Conservation (phyloP, 73 alveolate species). For the Tetrahymena malaccensis region DNA sequence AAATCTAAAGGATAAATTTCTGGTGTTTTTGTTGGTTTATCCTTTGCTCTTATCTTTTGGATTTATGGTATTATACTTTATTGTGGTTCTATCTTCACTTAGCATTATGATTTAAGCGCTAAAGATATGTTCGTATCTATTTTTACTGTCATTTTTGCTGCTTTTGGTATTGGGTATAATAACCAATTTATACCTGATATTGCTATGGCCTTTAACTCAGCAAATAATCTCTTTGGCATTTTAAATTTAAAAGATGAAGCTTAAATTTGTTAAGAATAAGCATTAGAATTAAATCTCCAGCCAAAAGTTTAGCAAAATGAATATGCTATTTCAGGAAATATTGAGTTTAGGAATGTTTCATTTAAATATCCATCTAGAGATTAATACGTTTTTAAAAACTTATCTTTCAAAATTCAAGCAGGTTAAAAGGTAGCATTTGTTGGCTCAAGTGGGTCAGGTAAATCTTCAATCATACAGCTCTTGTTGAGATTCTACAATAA, state of each 20-base stretch:
- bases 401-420: conserved; percentile 36
- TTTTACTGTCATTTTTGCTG: conserved; percentile 61
- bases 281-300: background rate
- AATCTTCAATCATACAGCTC: conserved; percentile 64
- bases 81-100: conserved; percentile 54
- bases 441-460: conserved; percentile 79
- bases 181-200: conserved; percentile 54
- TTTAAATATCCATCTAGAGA: conserved; percentile 73
- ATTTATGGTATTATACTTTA: conserved; percentile 59
- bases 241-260: conserved; percentile 15
- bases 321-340: conserved; percentile 48
- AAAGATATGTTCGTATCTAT: conserved; percentile 57
- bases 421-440: conserved; percentile 75
- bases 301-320: background rate
- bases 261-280: background rate
- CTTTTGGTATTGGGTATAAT: conserved; percentile 61
- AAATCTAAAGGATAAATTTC: conserved; percentile 38
- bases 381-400: conserved; percentile 31
- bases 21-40: conserved; percentile 66
- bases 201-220: conserved; percentile 39
- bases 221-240: conserved; percentile 3
- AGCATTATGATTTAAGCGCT: conserved; percentile 19
- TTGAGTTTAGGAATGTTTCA: conserved; percentile 64
- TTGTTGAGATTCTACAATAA: conserved; percentile 74
- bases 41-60: conserved; percentile 49